Evolutionary conservation across 1,284 basidiomycete species (phyloP), one percentile per base, ranked within the genome.

Genomic region (Cryptococcus wingfieldii): DNA sequence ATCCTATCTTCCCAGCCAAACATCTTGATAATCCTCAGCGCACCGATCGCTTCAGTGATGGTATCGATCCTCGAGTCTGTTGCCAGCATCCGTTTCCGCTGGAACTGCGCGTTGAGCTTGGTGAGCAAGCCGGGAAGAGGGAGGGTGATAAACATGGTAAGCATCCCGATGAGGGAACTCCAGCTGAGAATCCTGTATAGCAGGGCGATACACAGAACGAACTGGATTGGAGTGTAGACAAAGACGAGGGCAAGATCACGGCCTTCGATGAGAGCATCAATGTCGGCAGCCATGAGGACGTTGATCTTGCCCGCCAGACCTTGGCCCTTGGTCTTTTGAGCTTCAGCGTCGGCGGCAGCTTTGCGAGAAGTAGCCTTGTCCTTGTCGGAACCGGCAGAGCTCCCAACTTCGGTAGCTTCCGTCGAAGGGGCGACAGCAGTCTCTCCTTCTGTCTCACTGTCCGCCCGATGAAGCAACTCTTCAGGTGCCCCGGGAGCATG

Each of bases 1-100:
- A 84, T 81, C 61, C 82, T 80, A 18, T 74, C 72, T 65, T 85
- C 84, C 84, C 84, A 86, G 9, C 82, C 86, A 62, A 88, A 87
- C 62, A 87, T 80, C 73, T 87, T 87, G 72, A 85, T 77, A 80
- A 85, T 84, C 27, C 84, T 58, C 27, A 62, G 47, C 25, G 61
- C 61, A n/a, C 53, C 53, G 42, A 62, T 59, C 71, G 63, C 43
- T 70, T 83, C 83, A 1, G 81, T 80, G 46, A 83, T 75, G 2
- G 72, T 67, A 60, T 82, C 79, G 2, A 83, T 79, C 43, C 83
- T 76, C 8, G 78, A 78, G 63, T 83, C 83, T 1, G 81, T 82
- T 75, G 72, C 71, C 16, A 60, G 50, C 70, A 77, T 76, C 44
- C 70, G 63, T 27, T 65, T 34, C 9, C 64, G 51, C 54, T 78